These are phyloP conservation scores for Tillandsia fasciculata DNA, from an alignment of 176 grass and related monocot species.

Conservation along the genomic window DNA sequence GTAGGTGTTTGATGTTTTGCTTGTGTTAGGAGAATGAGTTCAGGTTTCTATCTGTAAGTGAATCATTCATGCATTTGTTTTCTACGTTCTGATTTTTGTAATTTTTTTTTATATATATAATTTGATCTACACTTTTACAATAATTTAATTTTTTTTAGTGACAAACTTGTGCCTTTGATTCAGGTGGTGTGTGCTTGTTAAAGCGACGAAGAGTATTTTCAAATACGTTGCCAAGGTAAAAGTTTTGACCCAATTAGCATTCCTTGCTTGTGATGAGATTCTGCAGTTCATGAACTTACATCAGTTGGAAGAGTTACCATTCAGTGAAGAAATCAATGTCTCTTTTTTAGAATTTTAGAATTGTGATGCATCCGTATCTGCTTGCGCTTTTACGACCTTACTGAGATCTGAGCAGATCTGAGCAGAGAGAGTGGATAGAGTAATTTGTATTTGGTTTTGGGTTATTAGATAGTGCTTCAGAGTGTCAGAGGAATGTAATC, in stretches of 20 bases:
- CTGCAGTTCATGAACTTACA: background rate
- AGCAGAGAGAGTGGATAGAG: background rate
- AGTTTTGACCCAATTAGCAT: background rate
- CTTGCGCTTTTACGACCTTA: background rate
- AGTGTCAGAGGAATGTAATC: background rate
- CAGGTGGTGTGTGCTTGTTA: conserved; percentile 87
- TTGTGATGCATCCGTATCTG: background rate
- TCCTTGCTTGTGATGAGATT: background rate
- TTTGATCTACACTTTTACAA: conserved; percentile 8
- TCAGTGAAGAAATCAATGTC: background rate
- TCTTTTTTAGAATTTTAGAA: background rate
- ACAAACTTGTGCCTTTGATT: conserved; percentile 2
- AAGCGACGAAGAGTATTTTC: conserved; percentile 76
- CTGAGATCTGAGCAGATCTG: background rate
- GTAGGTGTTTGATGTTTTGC: background rate
- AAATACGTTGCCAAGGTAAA: conserved; percentile 82
- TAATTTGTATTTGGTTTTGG: background rate
- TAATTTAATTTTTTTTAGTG: conserved; percentile 2
- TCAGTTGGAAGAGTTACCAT: background rate
- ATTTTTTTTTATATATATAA: background rate
- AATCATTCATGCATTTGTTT: conserved; percentile 5
- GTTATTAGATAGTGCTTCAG: background rate
- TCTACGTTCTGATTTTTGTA: conserved; percentile 4
- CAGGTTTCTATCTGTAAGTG: conserved; percentile 74
- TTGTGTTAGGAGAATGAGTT: conserved; percentile 65